These are phyloP conservation scores for Pyronema omphalodes DNA, from an alignment of 495 filamentous ascomycete species.

Conservation along the genomic window DNA sequence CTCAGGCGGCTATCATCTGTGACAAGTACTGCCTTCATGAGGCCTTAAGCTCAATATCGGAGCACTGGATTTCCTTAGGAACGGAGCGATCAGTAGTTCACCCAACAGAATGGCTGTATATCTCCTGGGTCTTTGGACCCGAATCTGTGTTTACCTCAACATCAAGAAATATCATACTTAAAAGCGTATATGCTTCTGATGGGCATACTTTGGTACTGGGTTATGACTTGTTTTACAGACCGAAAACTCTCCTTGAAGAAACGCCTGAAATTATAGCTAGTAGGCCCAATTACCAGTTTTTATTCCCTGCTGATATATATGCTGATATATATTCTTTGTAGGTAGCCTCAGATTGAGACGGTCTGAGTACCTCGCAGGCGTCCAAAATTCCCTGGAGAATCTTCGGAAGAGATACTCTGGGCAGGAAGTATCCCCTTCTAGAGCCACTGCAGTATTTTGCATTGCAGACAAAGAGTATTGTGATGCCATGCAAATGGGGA, in stretches of 20 bases:
- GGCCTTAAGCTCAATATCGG: not conserved
- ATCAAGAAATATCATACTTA: not conserved
- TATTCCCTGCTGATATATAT: not conserved
- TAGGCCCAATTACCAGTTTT: not conserved
- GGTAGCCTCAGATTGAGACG: not conserved
- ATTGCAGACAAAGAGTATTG: not conserved
- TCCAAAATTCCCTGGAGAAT: not conserved
- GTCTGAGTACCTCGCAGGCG: not conserved
- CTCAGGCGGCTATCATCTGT: not conserved
- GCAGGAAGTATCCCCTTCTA: not conserved
- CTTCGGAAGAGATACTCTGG: not conserved
- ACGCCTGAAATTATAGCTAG: too few relatives aligned
- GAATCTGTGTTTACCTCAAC: not conserved
- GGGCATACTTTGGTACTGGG: too few relatives aligned
- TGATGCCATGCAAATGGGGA: not conserved
- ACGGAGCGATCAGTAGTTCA: not conserved
- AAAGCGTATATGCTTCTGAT: too few relatives aligned
- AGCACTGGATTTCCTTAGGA: not conserved
- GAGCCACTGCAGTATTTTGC: not conserved
- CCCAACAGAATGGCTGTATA: not conserved
- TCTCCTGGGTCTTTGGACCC: not conserved
- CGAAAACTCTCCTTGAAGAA: not conserved
- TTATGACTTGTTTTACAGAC: too few relatives aligned
- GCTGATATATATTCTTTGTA: not conserved
- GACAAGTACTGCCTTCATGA: not conserved